These are phyloP conservation scores for Oldenlandia corymbosa DNA, from an alignment of 257 asterid genomes.

Conservation along the genomic window DNA sequence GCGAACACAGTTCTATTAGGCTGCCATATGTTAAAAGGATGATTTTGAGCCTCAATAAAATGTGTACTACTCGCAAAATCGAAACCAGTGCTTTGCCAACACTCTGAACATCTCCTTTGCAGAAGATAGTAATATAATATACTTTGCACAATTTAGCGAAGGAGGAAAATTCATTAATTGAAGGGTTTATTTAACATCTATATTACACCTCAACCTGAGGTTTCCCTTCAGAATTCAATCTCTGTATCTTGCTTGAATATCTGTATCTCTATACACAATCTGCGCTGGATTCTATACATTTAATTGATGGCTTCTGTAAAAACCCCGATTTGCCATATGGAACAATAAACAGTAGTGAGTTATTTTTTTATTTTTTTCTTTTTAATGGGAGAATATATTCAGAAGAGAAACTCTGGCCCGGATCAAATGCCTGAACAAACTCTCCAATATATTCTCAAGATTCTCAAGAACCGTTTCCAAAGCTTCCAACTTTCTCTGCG, in stretches of 20 bases:
- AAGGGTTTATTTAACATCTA: too few relatives aligned
- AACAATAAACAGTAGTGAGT: too few relatives aligned
- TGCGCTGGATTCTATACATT: background rate
- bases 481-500: conserved; percentile 24
- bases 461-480: conserved; percentile 23
- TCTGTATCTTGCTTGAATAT: background rate
- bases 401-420: conserved; percentile 32
- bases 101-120: too few relatives aligned
- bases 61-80: too few relatives aligned
- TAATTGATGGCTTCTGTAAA: background rate
- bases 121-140: too few relatives aligned
- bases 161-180: too few relatives aligned
- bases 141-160: too few relatives aligned
- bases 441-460: conserved; percentile 27
- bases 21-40: too few relatives aligned
- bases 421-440: conserved; percentile 28
- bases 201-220: background rate
- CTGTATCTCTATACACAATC: background rate
- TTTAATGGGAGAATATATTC: conserved; percentile 22
- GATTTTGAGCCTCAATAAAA: background rate
- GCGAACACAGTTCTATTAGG: too few relatives aligned
- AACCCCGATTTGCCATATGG: background rate
- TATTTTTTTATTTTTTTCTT: too few relatives aligned
- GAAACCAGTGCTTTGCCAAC: too few relatives aligned
- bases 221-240: background rate